Percentiles rank a stretch among this genome's conserved stretches.
Evolutionary conservation across 495 filamentous ascomycete genomes (phyloP).

Genomic region (Penicillium manginii): DNA sequence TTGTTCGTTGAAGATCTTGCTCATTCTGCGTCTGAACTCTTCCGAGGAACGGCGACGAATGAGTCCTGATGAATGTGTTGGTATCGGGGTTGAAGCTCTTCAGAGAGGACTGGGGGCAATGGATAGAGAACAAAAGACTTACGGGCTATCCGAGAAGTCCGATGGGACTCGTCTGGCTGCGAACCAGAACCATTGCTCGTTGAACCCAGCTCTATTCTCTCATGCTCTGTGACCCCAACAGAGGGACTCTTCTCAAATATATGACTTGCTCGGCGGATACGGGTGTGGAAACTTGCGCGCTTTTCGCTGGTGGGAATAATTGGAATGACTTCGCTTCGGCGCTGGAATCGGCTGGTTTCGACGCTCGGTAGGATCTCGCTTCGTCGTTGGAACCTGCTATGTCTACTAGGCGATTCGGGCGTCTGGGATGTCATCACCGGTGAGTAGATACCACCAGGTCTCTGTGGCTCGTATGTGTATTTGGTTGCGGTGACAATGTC

Average conservation of each 20-base stretch:
- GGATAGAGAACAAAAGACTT: constrained; percentile 10
- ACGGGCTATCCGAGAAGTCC: constrained; percentile 19
- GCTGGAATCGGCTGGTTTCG: constrained; percentile 13
- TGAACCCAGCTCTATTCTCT: constrained; percentile 8
- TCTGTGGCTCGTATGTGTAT: constrained; percentile 14
- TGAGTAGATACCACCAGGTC: constrained; percentile 10
- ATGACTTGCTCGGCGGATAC: constrained; percentile 14
- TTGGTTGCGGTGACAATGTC: constrained; percentile 14
- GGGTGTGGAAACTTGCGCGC: constrained; percentile 24
- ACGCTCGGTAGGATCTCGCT: not conserved
- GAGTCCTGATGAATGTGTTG: constrained; percentile 18
- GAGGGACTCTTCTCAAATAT: constrained; percentile 7
- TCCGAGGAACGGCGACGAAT: constrained; percentile 42
- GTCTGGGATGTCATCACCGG: constrained; percentile 10
- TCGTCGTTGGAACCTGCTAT: constrained; percentile 12
- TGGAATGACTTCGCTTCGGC: constrained; percentile 5
- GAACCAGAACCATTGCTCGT: not conserved
- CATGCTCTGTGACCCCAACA: constrained; percentile 3
- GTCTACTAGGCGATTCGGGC: constrained; percentile 4
- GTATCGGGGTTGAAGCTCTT: not conserved
- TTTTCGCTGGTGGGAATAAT: constrained; percentile 6
- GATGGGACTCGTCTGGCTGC: constrained; percentile 14
- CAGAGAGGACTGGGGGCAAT: too few species aligned
- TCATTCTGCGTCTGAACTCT: constrained; percentile 43
- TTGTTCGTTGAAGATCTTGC: constrained; percentile 44